phyloP scores from a whole-genome alignment of 352 stramenopile species.

The Phytopythium litorale region DNA sequence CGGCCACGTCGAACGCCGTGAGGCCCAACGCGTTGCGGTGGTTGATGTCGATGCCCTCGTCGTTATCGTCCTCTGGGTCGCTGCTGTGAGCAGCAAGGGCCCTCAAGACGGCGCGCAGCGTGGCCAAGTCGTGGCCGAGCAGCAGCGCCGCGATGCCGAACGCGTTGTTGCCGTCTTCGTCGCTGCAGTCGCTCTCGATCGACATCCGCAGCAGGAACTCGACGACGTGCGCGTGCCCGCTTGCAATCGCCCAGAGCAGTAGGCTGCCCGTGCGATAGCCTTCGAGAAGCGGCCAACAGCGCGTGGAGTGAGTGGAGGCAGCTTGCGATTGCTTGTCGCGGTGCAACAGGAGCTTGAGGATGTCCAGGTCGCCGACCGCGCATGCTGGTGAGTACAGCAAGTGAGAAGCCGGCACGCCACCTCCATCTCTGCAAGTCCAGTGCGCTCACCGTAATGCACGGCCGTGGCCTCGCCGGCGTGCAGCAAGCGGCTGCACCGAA shows the following conservation, averaged over 20 bases:
- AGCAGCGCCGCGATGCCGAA: slow-evolving; percentile 47
- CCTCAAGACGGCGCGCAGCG: slow-evolving; percentile 19
- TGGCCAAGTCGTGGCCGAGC: slow-evolving; percentile 17
- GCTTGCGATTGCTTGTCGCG: neutral
- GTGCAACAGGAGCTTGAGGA: slow-evolving; percentile 54
- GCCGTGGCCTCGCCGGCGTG: slow-evolving; percentile 51
- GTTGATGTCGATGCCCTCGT: slow-evolving; percentile 43
- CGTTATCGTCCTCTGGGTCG: slow-evolving; percentile 8
- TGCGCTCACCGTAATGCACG: slow-evolving; percentile 50
- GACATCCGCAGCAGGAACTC: slow-evolving; percentile 42
- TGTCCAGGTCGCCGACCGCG: slow-evolving; percentile 43
- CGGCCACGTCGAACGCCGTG: slow-evolving; percentile 50
- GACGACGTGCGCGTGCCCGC: slow-evolving; percentile 29
- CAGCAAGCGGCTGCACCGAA: slow-evolving; percentile 49
- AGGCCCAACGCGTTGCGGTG: slow-evolving; percentile 71
- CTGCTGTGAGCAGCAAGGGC: slow-evolving; percentile 19
- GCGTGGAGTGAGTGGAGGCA: slow-evolving; percentile 4
- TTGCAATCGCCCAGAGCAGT: slow-evolving; percentile 64
- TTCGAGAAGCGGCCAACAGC: slow-evolving; percentile 7
- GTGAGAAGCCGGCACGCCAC: neutral
- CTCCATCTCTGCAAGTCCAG: neutral
- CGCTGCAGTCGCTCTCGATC: slow-evolving; percentile 52
- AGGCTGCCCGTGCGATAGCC: slow-evolving; percentile 39
- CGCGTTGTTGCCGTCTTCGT: slow-evolving; percentile 73
- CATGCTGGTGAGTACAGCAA: slow-evolving; percentile 22